These are phyloP conservation scores for Apophysomyces sp. DNA, from an alignment of 371 early-diverging fungal species.

Conservation along the genomic window DNA sequence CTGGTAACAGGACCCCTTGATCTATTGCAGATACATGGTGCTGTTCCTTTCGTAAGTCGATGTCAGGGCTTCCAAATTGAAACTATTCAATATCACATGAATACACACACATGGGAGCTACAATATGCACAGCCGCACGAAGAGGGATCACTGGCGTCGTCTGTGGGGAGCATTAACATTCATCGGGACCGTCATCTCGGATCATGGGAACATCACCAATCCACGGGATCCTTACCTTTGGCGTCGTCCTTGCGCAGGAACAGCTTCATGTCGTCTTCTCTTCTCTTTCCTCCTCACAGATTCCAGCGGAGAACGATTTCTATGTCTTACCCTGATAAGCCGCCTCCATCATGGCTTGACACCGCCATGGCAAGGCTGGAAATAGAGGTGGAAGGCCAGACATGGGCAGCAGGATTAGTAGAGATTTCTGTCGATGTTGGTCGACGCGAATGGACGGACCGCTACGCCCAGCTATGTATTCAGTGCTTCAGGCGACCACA, in stretches of 20 bases:
- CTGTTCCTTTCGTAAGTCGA: neutral
- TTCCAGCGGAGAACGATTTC: constrained; percentile 4
- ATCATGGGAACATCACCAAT: constrained; percentile 10
- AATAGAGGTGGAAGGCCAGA: constrained; percentile 11
- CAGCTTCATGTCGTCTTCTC: constrained; percentile 27
- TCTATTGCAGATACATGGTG: neutral
- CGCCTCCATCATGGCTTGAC: neutral
- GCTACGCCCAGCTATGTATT: constrained; percentile 34
- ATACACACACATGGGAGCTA: neutral
- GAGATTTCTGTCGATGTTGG: constrained; percentile 4
- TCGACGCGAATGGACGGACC: constrained; percentile 14
- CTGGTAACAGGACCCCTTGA: constrained; percentile 14
- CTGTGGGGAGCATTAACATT: constrained; percentile 10
- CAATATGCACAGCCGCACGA: constrained; percentile 1
- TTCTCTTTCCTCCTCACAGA: constrained; percentile 11
- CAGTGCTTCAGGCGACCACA: constrained; percentile 20
- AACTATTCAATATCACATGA: constrained; percentile 1
- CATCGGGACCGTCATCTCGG: constrained; percentile 21
- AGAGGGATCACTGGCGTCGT: neutral
- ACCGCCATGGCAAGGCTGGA: neutral
- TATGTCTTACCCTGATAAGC: constrained; percentile 17
- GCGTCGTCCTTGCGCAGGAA: constrained; percentile 16
- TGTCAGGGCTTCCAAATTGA: neutral
- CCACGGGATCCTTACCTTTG: constrained; percentile 4
- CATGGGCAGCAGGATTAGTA: constrained; percentile 8